Conservation (phyloP, 768 basidiomycete species). For the Lactarius quietus region DNA sequence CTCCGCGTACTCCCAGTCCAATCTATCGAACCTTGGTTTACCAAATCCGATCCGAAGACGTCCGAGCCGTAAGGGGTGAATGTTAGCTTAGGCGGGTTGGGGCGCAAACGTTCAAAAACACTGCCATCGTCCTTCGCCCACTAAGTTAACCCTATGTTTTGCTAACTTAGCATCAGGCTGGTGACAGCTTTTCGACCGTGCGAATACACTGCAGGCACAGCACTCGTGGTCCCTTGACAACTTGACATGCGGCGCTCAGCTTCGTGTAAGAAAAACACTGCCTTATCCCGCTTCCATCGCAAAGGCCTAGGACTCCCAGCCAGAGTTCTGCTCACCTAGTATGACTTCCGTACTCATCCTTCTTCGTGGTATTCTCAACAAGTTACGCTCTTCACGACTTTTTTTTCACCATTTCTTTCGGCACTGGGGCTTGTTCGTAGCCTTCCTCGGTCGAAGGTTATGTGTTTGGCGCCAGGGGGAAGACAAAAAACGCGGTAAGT, state of each 20-base stretch:
- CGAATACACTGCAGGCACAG: not conserved
- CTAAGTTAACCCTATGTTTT: not conserved
- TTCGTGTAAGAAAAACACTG: not conserved
- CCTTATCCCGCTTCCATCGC: not conserved
- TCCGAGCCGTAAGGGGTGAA: not conserved
- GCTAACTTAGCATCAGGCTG: not conserved
- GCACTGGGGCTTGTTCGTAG: not conserved
- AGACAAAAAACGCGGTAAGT: not conserved
- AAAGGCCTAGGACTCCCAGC: too few species aligned
- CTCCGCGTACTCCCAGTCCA: too few species aligned
- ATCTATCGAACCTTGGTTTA: too few species aligned
- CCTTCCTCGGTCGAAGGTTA: conserved; percentile 8
- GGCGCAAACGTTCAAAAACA: not conserved
- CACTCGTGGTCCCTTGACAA: not conserved
- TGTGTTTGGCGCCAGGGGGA: not conserved
- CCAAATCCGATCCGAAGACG: too few species aligned
- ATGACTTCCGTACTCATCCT: conserved; percentile 6
- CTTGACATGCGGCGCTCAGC: not conserved
- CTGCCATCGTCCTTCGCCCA: not conserved
- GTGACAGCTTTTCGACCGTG: not conserved
- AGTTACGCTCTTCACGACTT: conserved; percentile 2
- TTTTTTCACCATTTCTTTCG: not conserved
- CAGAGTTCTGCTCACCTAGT: not conserved
- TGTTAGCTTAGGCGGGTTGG: too few species aligned
- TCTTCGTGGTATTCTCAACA: conserved; percentile 2